Evolutionary conservation across 2,329 filamentous ascomycete genomes (phyloP).

Genomic region (Capronia epimyces): DNA sequence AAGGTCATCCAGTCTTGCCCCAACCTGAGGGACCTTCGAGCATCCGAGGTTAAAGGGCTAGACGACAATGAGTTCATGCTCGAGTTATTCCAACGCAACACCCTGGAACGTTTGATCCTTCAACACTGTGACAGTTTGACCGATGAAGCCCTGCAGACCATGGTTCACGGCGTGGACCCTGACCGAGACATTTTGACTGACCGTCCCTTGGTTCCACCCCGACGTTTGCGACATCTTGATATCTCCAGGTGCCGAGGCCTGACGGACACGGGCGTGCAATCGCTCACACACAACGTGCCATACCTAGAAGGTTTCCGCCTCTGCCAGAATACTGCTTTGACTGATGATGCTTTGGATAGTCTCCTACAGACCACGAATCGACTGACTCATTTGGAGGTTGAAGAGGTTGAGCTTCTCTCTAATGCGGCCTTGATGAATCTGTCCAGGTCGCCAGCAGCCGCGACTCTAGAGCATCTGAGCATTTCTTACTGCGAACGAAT

Average conservation of each 20-base stretch:
- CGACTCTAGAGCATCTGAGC: slow-evolving; percentile 69
- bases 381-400: slow-evolving; percentile 81
- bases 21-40: slow-evolving; percentile 70
- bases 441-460: slow-evolving; percentile 68
- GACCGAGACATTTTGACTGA: slow-evolving; percentile 77
- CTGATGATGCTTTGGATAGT: slow-evolving; percentile 64
- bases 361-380: slow-evolving; percentile 69
- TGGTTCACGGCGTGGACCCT: slow-evolving; percentile 70
- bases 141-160: slow-evolving; percentile 65
- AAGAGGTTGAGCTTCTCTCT: slow-evolving; percentile 73
- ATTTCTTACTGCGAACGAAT: slow-evolving; percentile 86
- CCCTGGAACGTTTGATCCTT: slow-evolving; percentile 73
- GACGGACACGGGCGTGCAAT: slow-evolving; percentile 65
- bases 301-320: slow-evolving; percentile 77
- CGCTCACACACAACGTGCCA: slow-evolving; percentile 69
- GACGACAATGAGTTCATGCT: slow-evolving; percentile 66
- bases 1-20: slow-evolving; percentile 67
- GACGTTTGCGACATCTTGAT: slow-evolving; percentile 77
- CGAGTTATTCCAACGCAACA: slow-evolving; percentile 72
- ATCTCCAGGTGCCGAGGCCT: slow-evolving; percentile 71
- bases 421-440: slow-evolving; percentile 70
- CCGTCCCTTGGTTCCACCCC: slow-evolving; percentile 66
- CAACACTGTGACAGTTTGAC: slow-evolving; percentile 73
- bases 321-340: slow-evolving; percentile 68
- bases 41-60: slow-evolving; percentile 75